A percentile compares a stretch with the other conserved stretches of the same genome.
Conservation (phyloP, 139 green algal species). For the Parachlorella kessleri region DNA sequence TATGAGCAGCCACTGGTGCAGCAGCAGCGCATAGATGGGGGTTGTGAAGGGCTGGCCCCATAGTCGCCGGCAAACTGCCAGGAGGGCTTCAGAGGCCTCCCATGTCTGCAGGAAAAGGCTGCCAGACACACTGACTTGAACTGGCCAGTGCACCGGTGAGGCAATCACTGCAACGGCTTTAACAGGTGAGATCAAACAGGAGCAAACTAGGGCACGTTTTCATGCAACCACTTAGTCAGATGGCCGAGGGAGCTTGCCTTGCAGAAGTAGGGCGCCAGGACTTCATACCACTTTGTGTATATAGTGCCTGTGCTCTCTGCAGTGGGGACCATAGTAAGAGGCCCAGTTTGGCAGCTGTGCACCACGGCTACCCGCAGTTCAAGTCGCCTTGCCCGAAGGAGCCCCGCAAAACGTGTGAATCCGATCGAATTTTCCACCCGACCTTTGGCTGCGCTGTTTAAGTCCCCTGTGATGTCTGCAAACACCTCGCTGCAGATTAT, state of each 20-base stretch:
- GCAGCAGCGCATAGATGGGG: constrained; percentile 74
- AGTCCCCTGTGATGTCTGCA: constrained; percentile 72
- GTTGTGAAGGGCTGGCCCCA: constrained; percentile 76
- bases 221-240: too few species aligned
- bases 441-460: constrained; percentile 61
- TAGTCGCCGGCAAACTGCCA: constrained; percentile 71
- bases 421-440: too few species aligned
- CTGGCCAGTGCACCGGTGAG: too few species aligned
- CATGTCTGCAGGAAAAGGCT: constrained; percentile 53
- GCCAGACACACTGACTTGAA: too few species aligned
- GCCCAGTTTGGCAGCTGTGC: too few species aligned
- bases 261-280: constrained; percentile 73
- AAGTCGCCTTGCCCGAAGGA: neutral
- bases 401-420: neutral
- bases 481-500: constrained; percentile 84
- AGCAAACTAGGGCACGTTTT: too few species aligned
- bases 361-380: too few species aligned
- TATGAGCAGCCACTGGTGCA: constrained; percentile 79
- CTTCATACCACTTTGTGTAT: constrained; percentile 56
- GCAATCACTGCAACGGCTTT: too few species aligned
- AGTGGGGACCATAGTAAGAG: too few species aligned
- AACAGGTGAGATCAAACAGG: too few species aligned
- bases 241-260: neutral
- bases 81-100: constrained; percentile 56
- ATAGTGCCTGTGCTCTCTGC: constrained; percentile 30